Percentiles rank a stretch among this genome's conserved stretches.
phyloP scores from a whole-genome alignment of 768 basidiomycete species.

The Baorangia bicolor region DNA sequence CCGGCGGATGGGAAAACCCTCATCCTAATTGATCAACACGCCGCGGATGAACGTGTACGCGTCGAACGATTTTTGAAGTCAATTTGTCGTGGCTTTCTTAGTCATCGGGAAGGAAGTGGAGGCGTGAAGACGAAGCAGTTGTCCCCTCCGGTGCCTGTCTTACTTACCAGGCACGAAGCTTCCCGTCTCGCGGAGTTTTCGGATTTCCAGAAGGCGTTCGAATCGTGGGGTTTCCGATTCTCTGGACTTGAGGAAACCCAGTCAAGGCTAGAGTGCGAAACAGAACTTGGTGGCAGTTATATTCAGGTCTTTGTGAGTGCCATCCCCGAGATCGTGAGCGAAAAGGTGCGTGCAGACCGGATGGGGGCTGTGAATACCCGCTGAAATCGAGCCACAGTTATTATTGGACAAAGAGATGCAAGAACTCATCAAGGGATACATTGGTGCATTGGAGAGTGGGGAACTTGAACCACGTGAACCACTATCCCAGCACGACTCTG shows the following conservation, averaged over 20 bases:
- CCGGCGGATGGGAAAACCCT: conserved; percentile 39
- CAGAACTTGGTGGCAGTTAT: conserved; percentile 39
- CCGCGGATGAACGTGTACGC: conserved; percentile 93
- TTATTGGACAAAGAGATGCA: conserved; percentile 69
- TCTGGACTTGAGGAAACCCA: conserved; percentile 32
- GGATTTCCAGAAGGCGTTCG: conserved; percentile 48
- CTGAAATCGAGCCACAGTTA: conserved; percentile 42
- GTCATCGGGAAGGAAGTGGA: conserved; percentile 34
- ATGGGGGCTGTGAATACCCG: not conserved
- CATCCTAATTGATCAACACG: conserved; percentile 93
- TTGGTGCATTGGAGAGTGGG: conserved; percentile 59
- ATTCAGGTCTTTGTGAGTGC: conserved; percentile 61
- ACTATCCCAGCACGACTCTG: conserved; percentile 10
- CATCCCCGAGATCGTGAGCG: conserved; percentile 69
- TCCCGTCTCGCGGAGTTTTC: conserved; percentile 42
- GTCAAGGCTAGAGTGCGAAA: conserved; percentile 21
- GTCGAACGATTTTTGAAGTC: conserved; percentile 80
- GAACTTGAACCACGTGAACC: conserved; percentile 25
- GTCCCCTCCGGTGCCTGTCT: conserved; percentile 54
- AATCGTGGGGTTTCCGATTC: conserved; percentile 70
- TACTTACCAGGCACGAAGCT: conserved; percentile 69
- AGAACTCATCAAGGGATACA: conserved; percentile 70
- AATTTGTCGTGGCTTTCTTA: conserved; percentile 68
- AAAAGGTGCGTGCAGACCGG: conserved; percentile 48
- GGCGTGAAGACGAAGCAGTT: conserved; percentile 44